Base-by-base conservation (phyloP, 2,329 filamentous ascomycete species). In the Acephala macrosclerotiorum region DNA sequence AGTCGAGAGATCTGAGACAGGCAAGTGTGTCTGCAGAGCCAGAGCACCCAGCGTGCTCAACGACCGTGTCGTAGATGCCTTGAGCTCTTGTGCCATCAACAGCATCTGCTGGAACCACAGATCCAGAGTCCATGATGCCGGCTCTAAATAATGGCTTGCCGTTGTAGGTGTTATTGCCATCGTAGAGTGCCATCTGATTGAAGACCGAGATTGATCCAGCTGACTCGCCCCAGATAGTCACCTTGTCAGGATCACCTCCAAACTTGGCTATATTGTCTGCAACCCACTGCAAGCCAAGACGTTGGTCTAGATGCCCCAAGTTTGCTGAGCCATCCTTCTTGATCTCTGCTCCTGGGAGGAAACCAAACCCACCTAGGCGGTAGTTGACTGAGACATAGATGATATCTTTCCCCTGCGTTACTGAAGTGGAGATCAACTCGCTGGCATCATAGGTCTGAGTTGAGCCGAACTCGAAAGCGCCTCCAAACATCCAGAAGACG, bases 321-420 rank as follows among this genome's bases (percentile, higher is more conserved):
- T 94, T 95, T 2, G 89, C 78, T 1, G 88, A 84, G 1, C 90
- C 90, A 67, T 92, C 90, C 4, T 82, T 81, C 3, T 89, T 80
- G 51, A 93, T 83, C 75, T 93, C 90, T 60, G 85, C 85, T 7
- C 91, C 91, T 0, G 87, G 84, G 75, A 94, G 74, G 78, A 93
- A 94, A 0, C 91, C 92, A 67, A 93, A 94, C 0, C 88, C 91
- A 8, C 86, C 90, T 0, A 92, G 81, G 1, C 91, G 89, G 78
- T 96, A 94, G 79, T 94, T 94, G 74, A 94, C 87, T 0, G 89
- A 85, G 0, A 95, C 91, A 61, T 89, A 92, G 56, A 96, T 79
- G 68, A 95, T 88, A 0, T 90, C 89, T 77, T 91, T 87, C 36
- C 82, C 82, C 61, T 76, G 76, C 2, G 74, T 66, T 42, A 86